These are phyloP conservation scores for Nannochloropsis oceanica DNA, from an alignment of 108 stramenopile genomes.

Conservation along the genomic window DNA sequence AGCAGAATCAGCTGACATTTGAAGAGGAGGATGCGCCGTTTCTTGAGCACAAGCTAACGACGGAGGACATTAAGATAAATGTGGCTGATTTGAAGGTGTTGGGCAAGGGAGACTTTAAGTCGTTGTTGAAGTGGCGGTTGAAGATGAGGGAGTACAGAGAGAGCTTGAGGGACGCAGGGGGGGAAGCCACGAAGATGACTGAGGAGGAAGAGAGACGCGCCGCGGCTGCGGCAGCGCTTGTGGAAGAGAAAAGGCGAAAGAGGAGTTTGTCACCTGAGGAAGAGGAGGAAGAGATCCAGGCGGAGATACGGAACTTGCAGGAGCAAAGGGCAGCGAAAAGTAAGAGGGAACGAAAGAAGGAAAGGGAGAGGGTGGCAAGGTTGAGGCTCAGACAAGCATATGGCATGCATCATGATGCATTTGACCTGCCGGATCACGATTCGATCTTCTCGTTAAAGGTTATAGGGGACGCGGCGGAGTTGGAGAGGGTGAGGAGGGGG, in stretches of 20 bases:
- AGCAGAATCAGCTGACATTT: slow-evolving; percentile 71
- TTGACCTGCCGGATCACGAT: slow-evolving; percentile 26
- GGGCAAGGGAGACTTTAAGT: slow-evolving; percentile 88
- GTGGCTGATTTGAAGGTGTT: slow-evolving; percentile 54
- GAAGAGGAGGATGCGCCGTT: slow-evolving; percentile 30
- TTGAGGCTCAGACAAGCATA: slow-evolving; percentile 52
- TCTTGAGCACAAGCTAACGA: slow-evolving; percentile 62
- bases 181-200: neutral
- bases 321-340: slow-evolving; percentile 53
- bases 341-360: slow-evolving; percentile 74
- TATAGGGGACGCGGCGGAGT: slow-evolving; percentile 10
- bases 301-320: slow-evolving; percentile 63
- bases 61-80: slow-evolving; percentile 54
- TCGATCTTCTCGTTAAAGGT: slow-evolving; percentile 12
- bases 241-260: neutral
- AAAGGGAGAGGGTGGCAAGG: slow-evolving; percentile 61
- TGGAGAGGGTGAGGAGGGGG: slow-evolving; percentile 1
- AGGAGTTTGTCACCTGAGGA: slow-evolving; percentile 17
- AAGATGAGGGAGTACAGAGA: slow-evolving; percentile 42
- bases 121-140: slow-evolving; percentile 75
- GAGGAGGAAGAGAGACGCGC: neutral
- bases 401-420: slow-evolving; percentile 31
- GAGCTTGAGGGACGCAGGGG: slow-evolving; percentile 2
- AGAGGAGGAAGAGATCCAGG: slow-evolving; percentile 48
- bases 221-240: neutral